These are phyloP conservation scores for Aspergillus fijiensis DNA, from an alignment of 2,329 filamentous ascomycete genomes.

Conservation along the genomic window DNA sequence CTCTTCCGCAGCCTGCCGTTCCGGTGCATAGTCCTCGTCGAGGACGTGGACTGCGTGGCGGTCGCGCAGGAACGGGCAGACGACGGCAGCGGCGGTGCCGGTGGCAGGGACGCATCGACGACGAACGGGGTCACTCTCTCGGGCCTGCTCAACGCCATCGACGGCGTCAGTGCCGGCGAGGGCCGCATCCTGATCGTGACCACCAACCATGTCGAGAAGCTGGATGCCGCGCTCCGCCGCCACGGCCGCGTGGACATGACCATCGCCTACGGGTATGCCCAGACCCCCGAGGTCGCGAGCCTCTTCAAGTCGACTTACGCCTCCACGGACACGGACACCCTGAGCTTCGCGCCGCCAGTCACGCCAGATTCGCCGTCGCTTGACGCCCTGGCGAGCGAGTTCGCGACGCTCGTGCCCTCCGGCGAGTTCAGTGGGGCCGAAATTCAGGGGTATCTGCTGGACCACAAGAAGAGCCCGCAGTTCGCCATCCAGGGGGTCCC, in stretches of 20 bases:
- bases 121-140: constrained; percentile 56
- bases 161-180: constrained; percentile 68
- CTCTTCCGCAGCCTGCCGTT: no score
- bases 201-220: constrained; percentile 64
- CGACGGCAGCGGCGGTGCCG: no score
- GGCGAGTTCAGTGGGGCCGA: constrained; percentile 36
- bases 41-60: constrained; percentile 74
- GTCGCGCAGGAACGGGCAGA: constrained; percentile 57
- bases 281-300: constrained; percentile 36
- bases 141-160: constrained; percentile 67
- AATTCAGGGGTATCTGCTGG: constrained; percentile 43
- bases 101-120: no score
- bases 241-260: constrained; percentile 67
- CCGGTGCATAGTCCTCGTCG: constrained; percentile 62
- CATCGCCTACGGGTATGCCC: constrained; percentile 55
- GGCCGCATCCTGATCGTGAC: constrained; percentile 73
- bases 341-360: no score
- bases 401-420: no score
- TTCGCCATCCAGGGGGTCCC: constrained; percentile 31
- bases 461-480: constrained; percentile 34
- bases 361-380: no score
- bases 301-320: constrained; percentile 42
- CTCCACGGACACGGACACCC: no score
- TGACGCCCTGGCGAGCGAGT: no score
- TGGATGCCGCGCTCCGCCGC: constrained; percentile 64